A percentile compares a stretch with the other conserved stretches of the same genome.
These are phyloP conservation scores for Rhodotorula sp. DNA, from an alignment of 1,284 basidiomycete species.

Conservation along the genomic window DNA sequence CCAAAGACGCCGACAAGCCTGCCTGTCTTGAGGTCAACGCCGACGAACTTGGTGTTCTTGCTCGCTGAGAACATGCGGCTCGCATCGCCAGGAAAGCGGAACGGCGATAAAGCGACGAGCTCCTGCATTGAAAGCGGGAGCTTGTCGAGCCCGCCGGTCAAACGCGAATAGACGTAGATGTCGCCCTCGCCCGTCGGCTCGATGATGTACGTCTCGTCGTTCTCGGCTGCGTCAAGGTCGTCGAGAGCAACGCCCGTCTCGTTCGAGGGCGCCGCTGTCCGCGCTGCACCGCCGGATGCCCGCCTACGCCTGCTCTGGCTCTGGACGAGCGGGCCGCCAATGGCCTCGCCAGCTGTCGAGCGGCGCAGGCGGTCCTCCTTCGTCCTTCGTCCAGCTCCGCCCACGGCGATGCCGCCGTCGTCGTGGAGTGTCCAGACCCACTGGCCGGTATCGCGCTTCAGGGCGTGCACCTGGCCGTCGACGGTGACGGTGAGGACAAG, in stretches of 20 bases:
- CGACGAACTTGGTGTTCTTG: conserved; percentile 77
- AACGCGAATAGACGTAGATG: conserved; percentile 61
- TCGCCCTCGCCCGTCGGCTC: conserved; percentile 81
- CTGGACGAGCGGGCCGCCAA: conserved; percentile 35
- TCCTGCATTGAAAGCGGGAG: conserved; percentile 83
- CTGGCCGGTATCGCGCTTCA: conserved; percentile 75
- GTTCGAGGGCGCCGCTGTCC: background rate
- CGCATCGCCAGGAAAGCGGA: conserved; percentile 70
- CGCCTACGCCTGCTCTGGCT: conserved; percentile 21
- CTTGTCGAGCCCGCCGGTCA: conserved; percentile 60
- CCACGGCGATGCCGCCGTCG: conserved; percentile 53
- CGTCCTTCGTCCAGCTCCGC: conserved; percentile 10
- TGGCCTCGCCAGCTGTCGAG: conserved; percentile 50
- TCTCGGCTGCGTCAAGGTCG: conserved; percentile 57
- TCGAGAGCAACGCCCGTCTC: conserved; percentile 18
- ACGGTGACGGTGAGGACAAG: conserved; percentile 80
- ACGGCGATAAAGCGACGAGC: conserved; percentile 82
- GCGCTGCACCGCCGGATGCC: background rate
- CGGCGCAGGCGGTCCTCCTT: conserved; percentile 42
- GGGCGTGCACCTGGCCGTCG: conserved; percentile 85
- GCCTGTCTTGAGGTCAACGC: conserved; percentile 80
- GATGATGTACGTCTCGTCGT: conserved; percentile 79
- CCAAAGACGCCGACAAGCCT: conserved; percentile 74
- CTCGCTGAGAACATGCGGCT: conserved; percentile 76
- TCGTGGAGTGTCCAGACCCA: conserved; percentile 75